Evolutionary conservation across 192 early-diverging fungal species (phyloP).

Genomic region (Linnemannia zychae): DNA sequence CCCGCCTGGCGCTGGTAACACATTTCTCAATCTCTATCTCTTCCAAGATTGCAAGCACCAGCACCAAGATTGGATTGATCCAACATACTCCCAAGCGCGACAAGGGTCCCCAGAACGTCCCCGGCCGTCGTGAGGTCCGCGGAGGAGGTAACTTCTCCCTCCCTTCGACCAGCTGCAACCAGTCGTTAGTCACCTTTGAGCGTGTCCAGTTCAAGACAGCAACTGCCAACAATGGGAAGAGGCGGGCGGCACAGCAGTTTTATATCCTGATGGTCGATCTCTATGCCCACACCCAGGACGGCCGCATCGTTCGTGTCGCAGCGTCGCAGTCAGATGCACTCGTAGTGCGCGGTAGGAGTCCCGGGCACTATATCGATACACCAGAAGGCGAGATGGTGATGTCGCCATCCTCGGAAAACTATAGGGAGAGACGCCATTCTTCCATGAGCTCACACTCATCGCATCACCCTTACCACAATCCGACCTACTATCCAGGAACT

Average conservation of each 20-base stretch:
- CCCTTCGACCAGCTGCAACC: conserved; percentile 13
- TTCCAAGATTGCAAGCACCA: conserved; percentile 75
- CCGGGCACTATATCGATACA: conserved; percentile 86
- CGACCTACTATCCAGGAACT: conserved; percentile 7
- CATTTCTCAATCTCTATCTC: conserved; percentile 80
- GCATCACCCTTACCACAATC: conserved; percentile 29
- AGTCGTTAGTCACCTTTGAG: conserved; percentile 81
- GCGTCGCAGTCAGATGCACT: conserved; percentile 75
- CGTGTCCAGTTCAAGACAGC: conserved; percentile 95
- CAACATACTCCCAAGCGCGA: conserved; percentile 93
- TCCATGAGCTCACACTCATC: conserved; percentile 27
- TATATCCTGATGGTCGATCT: conserved; percentile 81
- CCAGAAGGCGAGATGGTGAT: conserved; percentile 29
- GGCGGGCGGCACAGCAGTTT: conserved; percentile 93
- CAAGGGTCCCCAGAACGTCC: conserved; percentile 88
- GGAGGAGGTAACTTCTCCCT: conserved; percentile 65
- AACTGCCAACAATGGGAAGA: conserved; percentile 92
- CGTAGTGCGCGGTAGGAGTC: conserved; percentile 90
- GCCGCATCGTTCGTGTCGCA: conserved; percentile 66
- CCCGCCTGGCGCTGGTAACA: conserved; percentile 27
- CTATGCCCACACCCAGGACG: conserved; percentile 73
- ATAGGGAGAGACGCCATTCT: conserved; percentile 34
- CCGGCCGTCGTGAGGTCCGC: conserved; percentile 63
- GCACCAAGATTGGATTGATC: conserved; percentile 81
- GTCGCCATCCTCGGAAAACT: background rate